Conservation (phyloP, 2,329 filamentous ascomycete species). For the Sporothrix protearum region DNA sequence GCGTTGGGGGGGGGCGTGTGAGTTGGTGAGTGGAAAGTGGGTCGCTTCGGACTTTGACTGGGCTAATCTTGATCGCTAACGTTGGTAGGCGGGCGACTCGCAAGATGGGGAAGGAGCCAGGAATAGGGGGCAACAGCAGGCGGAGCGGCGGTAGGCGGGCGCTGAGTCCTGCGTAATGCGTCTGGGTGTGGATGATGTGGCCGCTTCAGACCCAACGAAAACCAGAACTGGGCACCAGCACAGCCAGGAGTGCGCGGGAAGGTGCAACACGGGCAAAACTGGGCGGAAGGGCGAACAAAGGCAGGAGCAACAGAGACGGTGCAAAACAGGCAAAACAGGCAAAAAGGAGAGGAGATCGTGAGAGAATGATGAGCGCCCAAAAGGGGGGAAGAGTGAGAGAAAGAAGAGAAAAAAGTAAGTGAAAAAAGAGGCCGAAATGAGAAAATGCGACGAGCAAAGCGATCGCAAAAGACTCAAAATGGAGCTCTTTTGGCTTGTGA, state of each 20-base stretch:
- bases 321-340: conserved; percentile 25
- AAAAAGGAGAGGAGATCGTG: conserved; percentile 19
- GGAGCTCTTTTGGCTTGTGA: neutral
- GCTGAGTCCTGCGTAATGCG: conserved; percentile 20
- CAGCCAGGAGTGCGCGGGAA: conserved; percentile 13
- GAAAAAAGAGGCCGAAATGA: conserved; percentile 20
- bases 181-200: conserved; percentile 33
- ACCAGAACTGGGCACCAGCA: conserved; percentile 28
- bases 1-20: conserved; percentile 5
- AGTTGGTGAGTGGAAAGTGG: conserved; percentile 22
- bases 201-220: conserved; percentile 32
- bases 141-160: conserved; percentile 9
- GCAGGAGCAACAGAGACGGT: neutral
- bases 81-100: conserved; percentile 20
- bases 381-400: neutral
- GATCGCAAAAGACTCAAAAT: neutral
- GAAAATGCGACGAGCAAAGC: conserved; percentile 10
- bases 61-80: conserved; percentile 21
- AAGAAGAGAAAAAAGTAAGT: neutral
- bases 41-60: conserved; percentile 20
- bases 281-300: conserved; percentile 12
- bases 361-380: neutral
- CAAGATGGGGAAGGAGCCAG: neutral
- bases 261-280: conserved; percentile 15
- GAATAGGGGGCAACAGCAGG: conserved; percentile 17